Base-by-base conservation (phyloP, 208 protist species). In the Crithidia acanthocephali region DNA sequence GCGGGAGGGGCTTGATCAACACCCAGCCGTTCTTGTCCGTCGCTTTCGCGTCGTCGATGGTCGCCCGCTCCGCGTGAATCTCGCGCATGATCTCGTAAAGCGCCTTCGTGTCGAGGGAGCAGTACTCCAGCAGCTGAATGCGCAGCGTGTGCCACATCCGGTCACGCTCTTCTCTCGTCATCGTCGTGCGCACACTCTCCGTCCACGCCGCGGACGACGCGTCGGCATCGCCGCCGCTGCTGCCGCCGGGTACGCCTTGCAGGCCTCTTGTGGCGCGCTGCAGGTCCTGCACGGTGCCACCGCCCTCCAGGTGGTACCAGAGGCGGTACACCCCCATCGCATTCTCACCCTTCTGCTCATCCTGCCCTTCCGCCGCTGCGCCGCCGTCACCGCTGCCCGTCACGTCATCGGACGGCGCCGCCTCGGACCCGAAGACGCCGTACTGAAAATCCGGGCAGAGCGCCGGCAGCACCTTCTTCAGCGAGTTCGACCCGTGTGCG, bases 91-190 rank as follows among this genome's bases (percentile, higher is more conserved):
- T 92, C 66, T 96, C 91, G 56, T 94, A 96, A 28, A 96, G 53
- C 10, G 81, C 89, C 70, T 85, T 89, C 7, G 92, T 96, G 71
- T 96, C 92, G 15, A 95, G 74, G 20, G 88, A 95, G 80, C 92
- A 97, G 81, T 97, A 97, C 80, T 97, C 86, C n/a, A 97, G 74
- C 15, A 97, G 78, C 73, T 97, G 90, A 40, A 89, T 90, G 45
- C 92, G 89, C 35, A 97, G 80, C 22, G 74, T 86, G 13, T 81
- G 68, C 90, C 92, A 95, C 45, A 87, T 82, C 69, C 74, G 66
- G 6, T 94, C 86, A 2, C 90, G 87, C 59, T 80, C 64, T 47
- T 91, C 85, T 51, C 76, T 71, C 2, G 81, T 71, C 28, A 83
- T 79, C 28, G 57, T 68, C 25, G 57, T 67, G 18, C 61, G 57